A percentile compares a stretch with the other conserved stretches of the same genome.
Evolutionary conservation across 1,284 basidiomycete genomes (phyloP).

Genomic region (Xerocomus nothofagi): DNA sequence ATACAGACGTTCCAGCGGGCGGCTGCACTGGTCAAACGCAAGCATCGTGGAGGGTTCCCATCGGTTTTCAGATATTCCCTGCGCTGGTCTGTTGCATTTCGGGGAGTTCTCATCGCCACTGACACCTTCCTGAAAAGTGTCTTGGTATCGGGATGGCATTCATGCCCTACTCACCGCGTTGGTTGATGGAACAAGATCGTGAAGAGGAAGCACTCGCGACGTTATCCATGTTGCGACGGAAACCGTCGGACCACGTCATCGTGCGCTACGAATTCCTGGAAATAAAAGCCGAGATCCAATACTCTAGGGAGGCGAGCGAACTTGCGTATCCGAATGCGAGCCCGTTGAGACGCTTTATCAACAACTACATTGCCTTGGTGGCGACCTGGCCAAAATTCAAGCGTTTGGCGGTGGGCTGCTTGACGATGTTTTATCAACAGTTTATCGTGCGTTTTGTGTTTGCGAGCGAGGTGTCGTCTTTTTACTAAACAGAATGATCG

Average conservation of each 20-base stretch:
- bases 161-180: constrained; percentile 38
- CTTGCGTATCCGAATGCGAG: constrained; percentile 26
- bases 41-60: constrained; percentile 34
- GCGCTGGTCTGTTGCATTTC: constrained; percentile 23
- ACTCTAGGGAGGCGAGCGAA: constrained; percentile 24
- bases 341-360: constrained; percentile 14
- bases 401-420: constrained; percentile 32
- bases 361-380: constrained; percentile 29
- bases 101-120: not conserved
- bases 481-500: constrained; percentile 1
- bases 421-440: constrained; percentile 38
- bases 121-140: constrained; percentile 20
- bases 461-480: not conserved
- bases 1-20: constrained; percentile 32
- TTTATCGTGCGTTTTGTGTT: constrained; percentile 29
- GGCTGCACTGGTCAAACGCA: constrained; percentile 34
- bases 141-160: constrained; percentile 36
- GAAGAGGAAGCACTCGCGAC: constrained; percentile 35
- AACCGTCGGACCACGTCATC: constrained; percentile 10
- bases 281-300: constrained; percentile 35
- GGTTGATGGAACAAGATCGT: constrained; percentile 37
- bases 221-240: constrained; percentile 29
- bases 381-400: constrained; percentile 37
- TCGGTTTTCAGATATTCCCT: constrained; percentile 35
- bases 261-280: constrained; percentile 35